Base-by-base conservation (phyloP, 257 asterid genomes). In the Fraxinus pennsylvanica region DNA sequence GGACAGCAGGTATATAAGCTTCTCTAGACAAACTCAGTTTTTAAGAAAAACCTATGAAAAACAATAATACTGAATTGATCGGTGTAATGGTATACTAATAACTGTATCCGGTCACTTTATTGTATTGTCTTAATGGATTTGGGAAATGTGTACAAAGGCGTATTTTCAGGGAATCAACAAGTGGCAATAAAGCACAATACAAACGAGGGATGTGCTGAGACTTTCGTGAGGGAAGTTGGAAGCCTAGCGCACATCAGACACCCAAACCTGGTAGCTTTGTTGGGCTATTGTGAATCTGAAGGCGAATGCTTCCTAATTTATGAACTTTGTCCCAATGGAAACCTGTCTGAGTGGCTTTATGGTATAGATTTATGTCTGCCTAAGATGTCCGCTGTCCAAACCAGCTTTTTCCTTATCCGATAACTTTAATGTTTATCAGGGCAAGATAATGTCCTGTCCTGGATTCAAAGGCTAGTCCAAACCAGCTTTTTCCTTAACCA, bases 301-400 rank as follows among this genome's bases (percentile, higher is more conserved):
- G 68, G 36, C 25, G 82, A 84, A 73, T 43, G 74, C 69, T 82
- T 78, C 69, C 74, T 82, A 0, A 29, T 85, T 52, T 81, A 85
- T 50, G 82, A 85, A 71, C 81, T 78, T 39, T 74, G 85, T 74
- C 82, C 80, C 41, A 76, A 79, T 19, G 85, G 82, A 47, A 84
- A 76, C 76, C 80, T 85, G 2, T 76, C 81, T 38, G 76, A 79
- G 63, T 81, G 84, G 86, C 86, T 84, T 22, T 79, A 72, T 43
- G 84, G 88, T 81, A 79, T 3, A 13, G 61, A 50, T 4, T 17
- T 50, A 50, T 5, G 4, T 27, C 81, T 78, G 81, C 85, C 81
- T 13, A 78, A 32, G 81, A 81, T 76, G 78, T 78, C 38, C 4
- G 65, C 71, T 30, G 45, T 84, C 50, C 83, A 72, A 68, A 81